Evolutionary conservation across 106 monocot species (phyloP).

Genomic region (Dioscorea alata): DNA sequence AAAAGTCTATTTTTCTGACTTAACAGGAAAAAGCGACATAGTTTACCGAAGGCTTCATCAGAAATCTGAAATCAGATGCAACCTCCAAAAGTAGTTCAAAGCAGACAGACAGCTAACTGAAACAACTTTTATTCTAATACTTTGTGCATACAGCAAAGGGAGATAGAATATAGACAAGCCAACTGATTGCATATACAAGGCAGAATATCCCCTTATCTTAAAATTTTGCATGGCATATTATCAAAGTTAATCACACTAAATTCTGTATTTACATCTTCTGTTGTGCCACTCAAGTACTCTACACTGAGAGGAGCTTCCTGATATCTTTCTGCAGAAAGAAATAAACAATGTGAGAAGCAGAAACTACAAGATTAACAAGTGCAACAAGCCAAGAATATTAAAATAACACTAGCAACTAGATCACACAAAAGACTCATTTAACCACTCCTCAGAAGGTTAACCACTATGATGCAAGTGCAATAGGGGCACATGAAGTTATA

Average conservation of each 20-base stretch:
- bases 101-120: background rate
- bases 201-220: background rate
- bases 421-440: no score
- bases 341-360: background rate
- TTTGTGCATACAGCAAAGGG: background rate
- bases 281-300: background rate
- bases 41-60: background rate
- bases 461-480: no score
- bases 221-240: background rate
- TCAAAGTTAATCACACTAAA: background rate
- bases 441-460: no score
- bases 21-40: no score
- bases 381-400: background rate
- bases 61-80: background rate
- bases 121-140: background rate
- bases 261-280: background rate
- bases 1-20: no score
- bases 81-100: background rate
- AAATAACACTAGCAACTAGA: no score
- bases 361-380: background rate
- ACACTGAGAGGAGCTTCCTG: conserved; percentile 30
- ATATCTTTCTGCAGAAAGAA: conserved; percentile 39
- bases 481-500: background rate
- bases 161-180: background rate
- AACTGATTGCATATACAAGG: background rate